Evolutionary conservation across 2,329 filamentous ascomycete genomes (phyloP), one percentile per base, ranked within the genome.

Genomic region (Talaromyces islandicus): DNA sequence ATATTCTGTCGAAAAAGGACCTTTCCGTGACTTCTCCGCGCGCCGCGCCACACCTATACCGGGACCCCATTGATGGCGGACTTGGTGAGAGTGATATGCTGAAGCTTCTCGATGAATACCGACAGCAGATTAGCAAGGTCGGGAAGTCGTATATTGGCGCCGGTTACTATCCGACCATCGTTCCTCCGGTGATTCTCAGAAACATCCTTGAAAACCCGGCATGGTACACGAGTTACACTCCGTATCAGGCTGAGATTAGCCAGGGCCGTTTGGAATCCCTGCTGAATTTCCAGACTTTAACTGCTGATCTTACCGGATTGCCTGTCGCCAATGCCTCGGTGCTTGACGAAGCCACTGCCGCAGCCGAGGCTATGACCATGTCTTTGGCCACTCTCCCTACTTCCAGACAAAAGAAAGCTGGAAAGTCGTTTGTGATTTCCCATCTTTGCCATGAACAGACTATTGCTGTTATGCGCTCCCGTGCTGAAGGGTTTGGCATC

Each of bases 141-240:
- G 80, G 82, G 64, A 87, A 76, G 60, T 71, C 85, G 70, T 89
- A 93, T 71, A 92, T 96, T 65, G 93, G 93, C 4, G 86, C 85
- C 60, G 93, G 93, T 60, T 97, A 97, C 81, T 91, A 93, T 65
- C 88, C 86, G 38, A 93, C 91, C n/a, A 84, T 88, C 66, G 88
- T 90, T 0, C 93, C 93, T 4, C 85, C 91, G 59, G 92, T 97
- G 60, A 96, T 97, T 73, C 91, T 94, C 81, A 84, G 92, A 66
- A 97, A 97, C 72, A 83, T 97, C 4, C 80, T 97, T 61, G 92
- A 97, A 81, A 93, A 89, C 73, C 93, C 93, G 5, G 92, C 88
- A 10, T 97, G 93, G 93, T 97, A 97, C 75, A 97, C 93, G 46
- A 96, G 92, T 78, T 97, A 97, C 75, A 97, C 93, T 0, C 93